Percentiles rank a stretch among this genome's conserved stretches.
Conservation (phyloP, 192 early-diverging fungal genomes). For the Backusella psychrophila region DNA sequence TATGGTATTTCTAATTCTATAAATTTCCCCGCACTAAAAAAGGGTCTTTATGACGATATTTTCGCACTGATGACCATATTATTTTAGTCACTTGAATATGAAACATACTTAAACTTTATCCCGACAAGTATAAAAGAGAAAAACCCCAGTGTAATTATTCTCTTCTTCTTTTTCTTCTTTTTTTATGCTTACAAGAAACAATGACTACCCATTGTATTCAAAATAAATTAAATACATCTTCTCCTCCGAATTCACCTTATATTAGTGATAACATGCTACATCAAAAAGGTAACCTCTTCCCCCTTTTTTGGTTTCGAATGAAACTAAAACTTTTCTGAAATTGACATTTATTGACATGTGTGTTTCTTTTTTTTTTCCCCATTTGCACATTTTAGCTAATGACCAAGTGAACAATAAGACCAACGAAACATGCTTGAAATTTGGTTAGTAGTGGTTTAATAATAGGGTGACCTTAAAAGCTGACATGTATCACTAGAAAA, state of each 20-base stretch:
- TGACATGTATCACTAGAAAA: background rate
- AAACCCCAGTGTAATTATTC: background rate
- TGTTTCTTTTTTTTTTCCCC: background rate
- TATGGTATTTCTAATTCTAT: background rate
- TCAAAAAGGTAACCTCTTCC: background rate
- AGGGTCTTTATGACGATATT: background rate
- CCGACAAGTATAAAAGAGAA: background rate
- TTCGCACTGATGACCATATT: background rate
- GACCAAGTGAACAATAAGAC: background rate
- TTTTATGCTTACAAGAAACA: background rate
- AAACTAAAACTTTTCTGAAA: background rate
- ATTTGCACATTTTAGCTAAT: background rate
- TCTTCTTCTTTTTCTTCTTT: background rate
- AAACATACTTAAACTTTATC: background rate
- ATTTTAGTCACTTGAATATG: background rate
- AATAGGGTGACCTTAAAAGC: background rate
- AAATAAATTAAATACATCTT: background rate
- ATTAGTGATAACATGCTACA: background rate
- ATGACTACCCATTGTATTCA: background rate
- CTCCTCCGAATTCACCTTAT: background rate
- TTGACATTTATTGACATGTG: background rate
- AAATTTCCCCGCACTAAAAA: background rate
- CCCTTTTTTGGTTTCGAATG: background rate
- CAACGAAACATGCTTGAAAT: slow-evolving; percentile 6
- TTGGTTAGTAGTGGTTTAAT: background rate